Percentiles rank a stretch among this genome's conserved stretches.
Evolutionary conservation across 192 early-diverging fungal species (phyloP).

Genomic region (Gryganskiella cystojenkinii): DNA sequence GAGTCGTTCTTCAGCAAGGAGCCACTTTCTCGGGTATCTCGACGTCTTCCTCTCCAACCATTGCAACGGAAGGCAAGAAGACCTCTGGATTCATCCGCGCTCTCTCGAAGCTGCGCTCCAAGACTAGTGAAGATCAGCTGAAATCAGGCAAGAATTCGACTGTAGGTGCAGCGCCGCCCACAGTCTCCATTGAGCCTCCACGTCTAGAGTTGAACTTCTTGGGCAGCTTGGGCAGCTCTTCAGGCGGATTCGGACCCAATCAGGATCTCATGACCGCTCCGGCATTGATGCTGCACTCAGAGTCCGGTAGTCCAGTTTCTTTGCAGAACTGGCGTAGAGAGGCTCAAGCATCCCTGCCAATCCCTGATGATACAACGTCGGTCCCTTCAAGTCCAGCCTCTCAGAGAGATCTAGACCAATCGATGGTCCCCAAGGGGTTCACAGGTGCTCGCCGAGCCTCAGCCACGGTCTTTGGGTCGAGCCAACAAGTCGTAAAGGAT

Average conservation of each 20-base stretch:
- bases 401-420: slow-evolving; percentile 5
- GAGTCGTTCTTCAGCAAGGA: slow-evolving; percentile 11
- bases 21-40: slow-evolving; percentile 22
- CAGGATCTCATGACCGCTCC: slow-evolving; percentile 22
- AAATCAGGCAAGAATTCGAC: not conserved
- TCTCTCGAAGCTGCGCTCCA: slow-evolving; percentile 33
- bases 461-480: slow-evolving; percentile 4
- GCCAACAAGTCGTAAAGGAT: slow-evolving; percentile 10
- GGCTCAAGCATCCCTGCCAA: slow-evolving; percentile 23
- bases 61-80: slow-evolving; percentile 12
- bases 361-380: not conserved
- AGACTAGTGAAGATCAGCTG: slow-evolving; percentile 39
- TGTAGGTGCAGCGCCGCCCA: not conserved
- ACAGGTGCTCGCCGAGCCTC: slow-evolving; percentile 29
- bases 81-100: slow-evolving; percentile 38
- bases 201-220: slow-evolving; percentile 41
- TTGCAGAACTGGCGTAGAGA: slow-evolving; percentile 19
- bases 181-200: slow-evolving; percentile 39
- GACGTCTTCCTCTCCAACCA: slow-evolving; percentile 10
- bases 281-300: slow-evolving; percentile 13
- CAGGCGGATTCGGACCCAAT: slow-evolving; percentile 1
- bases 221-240: not conserved
- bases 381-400: not conserved
- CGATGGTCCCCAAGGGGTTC: slow-evolving; percentile 17
- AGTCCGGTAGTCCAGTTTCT: not conserved